Percentiles rank a stretch among this genome's conserved stretches.
Evolutionary conservation across 2,329 filamentous ascomycete genomes (phyloP).

Genomic region (Colletotrichum cordylinicola): DNA sequence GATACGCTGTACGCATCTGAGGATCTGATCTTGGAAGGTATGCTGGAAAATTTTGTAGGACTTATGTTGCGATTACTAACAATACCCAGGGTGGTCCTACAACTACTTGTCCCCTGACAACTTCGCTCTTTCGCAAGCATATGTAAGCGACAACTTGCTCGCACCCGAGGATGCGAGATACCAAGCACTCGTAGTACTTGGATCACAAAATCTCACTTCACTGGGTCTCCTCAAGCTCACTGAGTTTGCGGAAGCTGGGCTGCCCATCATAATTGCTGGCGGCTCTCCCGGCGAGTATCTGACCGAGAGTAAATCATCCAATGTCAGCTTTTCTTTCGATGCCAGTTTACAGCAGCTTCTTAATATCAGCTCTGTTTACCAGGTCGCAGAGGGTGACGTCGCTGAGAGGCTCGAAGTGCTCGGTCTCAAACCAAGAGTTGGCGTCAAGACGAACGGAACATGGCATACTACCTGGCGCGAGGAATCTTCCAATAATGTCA

Average conservation of each 20-base stretch:
- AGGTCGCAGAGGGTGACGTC: background rate
- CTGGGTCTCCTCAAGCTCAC: slow-evolving; percentile 36
- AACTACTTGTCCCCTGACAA: slow-evolving; percentile 51
- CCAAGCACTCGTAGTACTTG: slow-evolving; percentile 45
- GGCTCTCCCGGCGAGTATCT: background rate
- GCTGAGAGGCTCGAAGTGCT: background rate
- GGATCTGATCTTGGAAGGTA: slow-evolving; percentile 14
- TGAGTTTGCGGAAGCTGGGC: slow-evolving; percentile 38
- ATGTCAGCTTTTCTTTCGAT: background rate
- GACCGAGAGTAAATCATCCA: background rate
- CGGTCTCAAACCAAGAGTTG: background rate
- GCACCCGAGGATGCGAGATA: slow-evolving; percentile 44
- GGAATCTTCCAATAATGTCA: background rate
- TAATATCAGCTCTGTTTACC: background rate
- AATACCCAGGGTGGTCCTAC: slow-evolving; percentile 45
- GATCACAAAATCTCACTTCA: slow-evolving; percentile 40
- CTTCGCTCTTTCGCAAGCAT: slow-evolving; percentile 41
- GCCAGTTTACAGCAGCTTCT: background rate
- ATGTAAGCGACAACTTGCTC: slow-evolving; percentile 39
- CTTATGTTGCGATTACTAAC: background rate
- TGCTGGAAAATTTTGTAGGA: background rate
- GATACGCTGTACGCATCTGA: slow-evolving; percentile 33
- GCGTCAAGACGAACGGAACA: background rate
- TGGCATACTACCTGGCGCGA: slow-evolving; percentile 12
- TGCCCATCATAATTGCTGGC: slow-evolving; percentile 45